phyloP scores from a whole-genome alignment of 345 rosid genomes.

The Pelargonium nanum region DNA sequence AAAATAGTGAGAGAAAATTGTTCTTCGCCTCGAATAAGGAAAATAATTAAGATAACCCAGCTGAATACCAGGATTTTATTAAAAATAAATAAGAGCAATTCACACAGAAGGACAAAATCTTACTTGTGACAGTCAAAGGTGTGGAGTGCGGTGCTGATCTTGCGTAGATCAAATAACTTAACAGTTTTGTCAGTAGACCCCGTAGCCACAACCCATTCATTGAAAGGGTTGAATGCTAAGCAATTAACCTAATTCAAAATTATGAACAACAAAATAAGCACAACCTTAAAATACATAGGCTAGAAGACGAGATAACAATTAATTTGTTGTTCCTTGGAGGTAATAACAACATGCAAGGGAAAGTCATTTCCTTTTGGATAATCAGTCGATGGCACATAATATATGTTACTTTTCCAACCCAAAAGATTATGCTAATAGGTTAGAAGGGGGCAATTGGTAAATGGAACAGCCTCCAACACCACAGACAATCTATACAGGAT shows the following conservation, averaged over 20 bases:
- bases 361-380: background rate
- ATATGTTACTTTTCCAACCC: background rate
- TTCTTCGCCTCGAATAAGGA: background rate
- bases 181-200: constrained; percentile 99
- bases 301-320: background rate
- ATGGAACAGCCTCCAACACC: background rate
- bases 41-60: background rate
- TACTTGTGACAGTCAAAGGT: constrained; percentile 94
- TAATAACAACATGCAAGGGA: no score
- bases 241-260: constrained; percentile 65
- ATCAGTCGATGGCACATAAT: background rate
- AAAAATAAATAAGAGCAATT: background rate
- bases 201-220: constrained; percentile 98
- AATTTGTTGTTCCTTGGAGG: no score
- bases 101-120: constrained; percentile 13
- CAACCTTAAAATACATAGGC: no score
- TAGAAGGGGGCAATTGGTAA: background rate
- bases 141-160: constrained; percentile 74
- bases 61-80: background rate
- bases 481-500: background rate
- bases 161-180: constrained; percentile 85
- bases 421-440: background rate
- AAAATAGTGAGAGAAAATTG: constrained; percentile 3
- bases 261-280: constrained; percentile 1
- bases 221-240: constrained; percentile 94